Percentiles rank a stretch among this genome's conserved stretches.
These are phyloP conservation scores for Cyclocybe aegerita DNA, from an alignment of 768 basidiomycete genomes.

Conservation along the genomic window DNA sequence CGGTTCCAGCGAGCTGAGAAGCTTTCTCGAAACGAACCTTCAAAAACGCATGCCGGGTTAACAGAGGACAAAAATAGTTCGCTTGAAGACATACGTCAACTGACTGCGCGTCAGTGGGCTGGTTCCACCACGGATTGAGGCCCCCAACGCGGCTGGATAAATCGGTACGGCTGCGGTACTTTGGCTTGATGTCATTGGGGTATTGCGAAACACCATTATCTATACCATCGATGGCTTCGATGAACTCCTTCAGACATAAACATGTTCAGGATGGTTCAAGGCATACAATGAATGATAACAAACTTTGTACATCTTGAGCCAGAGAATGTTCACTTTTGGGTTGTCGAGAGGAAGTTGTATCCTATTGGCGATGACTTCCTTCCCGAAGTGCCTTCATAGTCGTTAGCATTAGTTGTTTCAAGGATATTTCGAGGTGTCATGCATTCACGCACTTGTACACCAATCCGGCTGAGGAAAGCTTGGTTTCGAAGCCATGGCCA, in stretches of 20 bases:
- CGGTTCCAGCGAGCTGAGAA: constrained; percentile 78
- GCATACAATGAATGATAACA: background rate
- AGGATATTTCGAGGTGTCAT: background rate
- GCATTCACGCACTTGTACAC: constrained; percentile 80
- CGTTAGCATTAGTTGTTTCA: constrained; percentile 1
- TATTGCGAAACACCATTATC: constrained; percentile 95
- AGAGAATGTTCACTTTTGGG: constrained; percentile 68
- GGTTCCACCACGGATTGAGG: constrained; percentile 94
- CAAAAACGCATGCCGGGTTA: constrained; percentile 1
- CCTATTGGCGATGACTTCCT: constrained; percentile 74
- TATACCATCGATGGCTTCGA: constrained; percentile 92
- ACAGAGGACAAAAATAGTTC: background rate
- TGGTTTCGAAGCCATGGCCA: constrained; percentile 84
- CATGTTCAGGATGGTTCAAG: background rate
- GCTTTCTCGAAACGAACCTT: constrained; percentile 78
- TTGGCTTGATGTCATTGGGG: constrained; percentile 58
- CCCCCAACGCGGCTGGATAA: constrained; percentile 78
- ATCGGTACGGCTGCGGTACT: constrained; percentile 80
- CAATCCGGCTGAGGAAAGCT: constrained; percentile 89
- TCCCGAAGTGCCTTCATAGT: constrained; percentile 75
- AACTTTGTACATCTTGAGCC: constrained; percentile 89
- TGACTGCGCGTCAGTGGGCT: constrained; percentile 58
- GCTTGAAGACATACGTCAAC: constrained; percentile 61
- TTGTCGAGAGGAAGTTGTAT: constrained; percentile 52
- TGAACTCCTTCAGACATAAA: constrained; percentile 64